Conservation (phyloP, 2,329 filamentous ascomycete genomes). For the Fonsecaea pedrosoi region DNA sequence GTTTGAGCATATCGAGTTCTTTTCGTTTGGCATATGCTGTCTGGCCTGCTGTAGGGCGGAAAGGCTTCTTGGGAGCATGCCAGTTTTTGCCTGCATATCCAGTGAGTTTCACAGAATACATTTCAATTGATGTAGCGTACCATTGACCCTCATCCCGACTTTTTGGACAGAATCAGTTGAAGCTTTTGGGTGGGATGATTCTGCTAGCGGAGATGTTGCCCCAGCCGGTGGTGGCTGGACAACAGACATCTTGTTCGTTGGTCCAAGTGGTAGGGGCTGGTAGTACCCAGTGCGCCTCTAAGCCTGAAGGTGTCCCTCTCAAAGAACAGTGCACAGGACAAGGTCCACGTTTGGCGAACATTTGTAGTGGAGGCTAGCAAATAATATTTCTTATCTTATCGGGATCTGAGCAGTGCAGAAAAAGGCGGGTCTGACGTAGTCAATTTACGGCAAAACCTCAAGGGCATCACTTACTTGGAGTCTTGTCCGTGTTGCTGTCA, state of each 20-base stretch:
- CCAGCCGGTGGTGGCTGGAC: constrained; percentile 1
- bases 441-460: neutral
- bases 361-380: neutral
- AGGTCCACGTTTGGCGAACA: neutral
- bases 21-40: constrained; percentile 79
- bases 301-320: neutral
- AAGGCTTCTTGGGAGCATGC: constrained; percentile 82
- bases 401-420: neutral
- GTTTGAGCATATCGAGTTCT: constrained; percentile 71
- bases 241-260: constrained; percentile 16
- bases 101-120: neutral
- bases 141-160: constrained; percentile 35
- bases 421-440: neutral
- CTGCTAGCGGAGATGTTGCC: neutral
- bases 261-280: too few species aligned
- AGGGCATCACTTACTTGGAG: neutral
- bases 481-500: neutral
- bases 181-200: neutral
- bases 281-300: neutral
- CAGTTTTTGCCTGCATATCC: constrained; percentile 82
- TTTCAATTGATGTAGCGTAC: constrained; percentile 9
- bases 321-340: neutral
- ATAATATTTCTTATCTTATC: constrained; percentile 15
- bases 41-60: constrained; percentile 79
- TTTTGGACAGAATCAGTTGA: constrained; percentile 11